Evolutionary conservation across 257 asterid genomes (phyloP).

Genomic region (Solanum sejunctum): DNA sequence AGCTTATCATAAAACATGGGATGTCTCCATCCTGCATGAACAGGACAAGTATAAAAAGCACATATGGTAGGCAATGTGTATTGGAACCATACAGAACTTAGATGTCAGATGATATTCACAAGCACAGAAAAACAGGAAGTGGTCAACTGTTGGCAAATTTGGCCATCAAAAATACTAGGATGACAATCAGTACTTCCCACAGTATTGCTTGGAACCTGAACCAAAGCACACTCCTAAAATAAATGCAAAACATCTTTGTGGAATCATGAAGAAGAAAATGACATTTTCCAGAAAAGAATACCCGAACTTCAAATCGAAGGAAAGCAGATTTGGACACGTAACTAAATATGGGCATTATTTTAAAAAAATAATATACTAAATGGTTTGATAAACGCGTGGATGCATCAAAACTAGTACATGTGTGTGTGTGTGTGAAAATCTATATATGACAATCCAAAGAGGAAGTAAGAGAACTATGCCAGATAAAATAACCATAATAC

Average conservation of each 20-base stretch:
- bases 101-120: neutral
- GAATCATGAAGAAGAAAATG: neutral
- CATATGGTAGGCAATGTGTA: neutral
- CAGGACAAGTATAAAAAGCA: neutral
- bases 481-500: neutral
- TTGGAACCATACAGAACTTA: neutral
- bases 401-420: neutral
- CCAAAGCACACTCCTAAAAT: neutral
- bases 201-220: neutral
- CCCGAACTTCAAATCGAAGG: neutral
- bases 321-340: neutral
- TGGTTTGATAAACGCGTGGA: too few relatives aligned
- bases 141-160: neutral
- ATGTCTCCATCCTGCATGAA: neutral
- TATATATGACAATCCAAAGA: neutral
- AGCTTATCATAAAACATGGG: neutral
- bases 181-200: neutral
- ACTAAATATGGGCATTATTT: neutral
- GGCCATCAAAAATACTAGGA: neutral
- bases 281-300: neutral
- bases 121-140: neutral
- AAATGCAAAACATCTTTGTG: neutral
- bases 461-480: neutral
- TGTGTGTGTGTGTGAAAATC: too few relatives aligned
- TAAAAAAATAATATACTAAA: too few relatives aligned